Evolutionary conservation across 1,139 yeast genomes (phyloP).

Genomic region (Debaryomyces subglobosus): DNA sequence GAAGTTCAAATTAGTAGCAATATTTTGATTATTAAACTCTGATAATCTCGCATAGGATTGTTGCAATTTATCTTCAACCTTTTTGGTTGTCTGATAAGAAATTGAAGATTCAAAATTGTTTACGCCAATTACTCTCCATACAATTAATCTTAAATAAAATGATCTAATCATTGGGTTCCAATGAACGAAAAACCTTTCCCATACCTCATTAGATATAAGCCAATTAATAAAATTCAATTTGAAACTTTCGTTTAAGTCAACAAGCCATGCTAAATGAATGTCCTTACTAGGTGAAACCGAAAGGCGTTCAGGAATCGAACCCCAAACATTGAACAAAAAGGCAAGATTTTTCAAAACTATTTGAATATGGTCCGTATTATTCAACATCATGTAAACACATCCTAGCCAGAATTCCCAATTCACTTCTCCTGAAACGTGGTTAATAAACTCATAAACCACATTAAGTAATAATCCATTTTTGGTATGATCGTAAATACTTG

Average conservation of each 20-base stretch:
- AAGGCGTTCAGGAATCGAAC: conserved; percentile 54
- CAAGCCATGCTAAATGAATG: conserved; percentile 32
- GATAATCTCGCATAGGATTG: conserved; percentile 26
- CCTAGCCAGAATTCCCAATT: conserved; percentile 82
- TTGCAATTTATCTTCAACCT: conserved; percentile 33
- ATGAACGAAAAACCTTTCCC: conserved; percentile 66
- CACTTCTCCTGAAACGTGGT: conserved; percentile 41
- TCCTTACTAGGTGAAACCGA: conserved; percentile 10
- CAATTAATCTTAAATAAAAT: conserved; percentile 64
- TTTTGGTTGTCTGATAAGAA: conserved; percentile 34
- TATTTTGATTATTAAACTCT: conserved; percentile 10
- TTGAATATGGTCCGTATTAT: conserved; percentile 61
- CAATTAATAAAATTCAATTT: conserved; percentile 55
- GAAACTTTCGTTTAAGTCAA: conserved; percentile 38
- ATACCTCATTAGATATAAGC: conserved; percentile 52
- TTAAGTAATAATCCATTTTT: conserved; percentile 50
- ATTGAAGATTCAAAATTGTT: conserved; percentile 43
- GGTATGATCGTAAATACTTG: conserved; percentile 48
- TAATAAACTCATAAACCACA: conserved; percentile 49
- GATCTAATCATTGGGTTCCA: conserved; percentile 80
- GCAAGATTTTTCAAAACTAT: conserved; percentile 65
- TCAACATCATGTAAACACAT: conserved; percentile 59
- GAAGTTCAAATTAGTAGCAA: conserved; percentile 22
- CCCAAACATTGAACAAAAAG: conserved; percentile 76
- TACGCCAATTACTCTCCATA: conserved; percentile 68